Evolutionary conservation across 2,329 filamentous ascomycete genomes (phyloP).

Genomic region (Paramyrothecium sp.): DNA sequence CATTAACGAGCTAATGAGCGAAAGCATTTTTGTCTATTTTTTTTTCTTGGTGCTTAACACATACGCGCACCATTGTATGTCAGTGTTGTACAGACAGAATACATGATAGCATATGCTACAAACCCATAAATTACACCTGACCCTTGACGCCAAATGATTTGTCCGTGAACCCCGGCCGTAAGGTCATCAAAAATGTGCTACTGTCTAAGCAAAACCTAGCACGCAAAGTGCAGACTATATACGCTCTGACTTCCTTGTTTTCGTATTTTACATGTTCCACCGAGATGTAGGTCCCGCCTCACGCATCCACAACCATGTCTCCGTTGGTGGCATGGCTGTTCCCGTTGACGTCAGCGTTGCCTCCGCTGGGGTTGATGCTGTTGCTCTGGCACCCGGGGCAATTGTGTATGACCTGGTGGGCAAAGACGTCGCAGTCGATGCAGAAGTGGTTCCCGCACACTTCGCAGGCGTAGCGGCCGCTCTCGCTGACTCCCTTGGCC

Average conservation of each 20-base stretch:
- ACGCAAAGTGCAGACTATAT: too few species aligned
- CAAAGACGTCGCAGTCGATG: constrained; percentile 96
- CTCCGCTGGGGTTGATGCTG: constrained; percentile 12
- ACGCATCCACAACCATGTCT: constrained; percentile 45
- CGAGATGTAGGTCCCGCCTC: neutral
- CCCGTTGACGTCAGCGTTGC: constrained; percentile 25
- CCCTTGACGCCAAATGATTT: too few species aligned
- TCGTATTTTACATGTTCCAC: too few species aligned
- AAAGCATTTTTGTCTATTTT: neutral
- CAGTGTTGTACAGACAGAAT: neutral
- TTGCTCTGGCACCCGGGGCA: constrained; percentile 82
- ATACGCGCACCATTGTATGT: neutral
- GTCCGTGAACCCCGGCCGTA: too few species aligned
- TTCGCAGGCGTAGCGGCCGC: constrained; percentile 82
- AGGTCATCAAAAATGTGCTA: too few species aligned
- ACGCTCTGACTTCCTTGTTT: too few species aligned
- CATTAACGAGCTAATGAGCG: neutral
- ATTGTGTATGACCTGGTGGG: constrained; percentile 92
- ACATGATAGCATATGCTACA: too few species aligned
- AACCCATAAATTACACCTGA: too few species aligned
- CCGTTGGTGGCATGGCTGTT: constrained; percentile 30
- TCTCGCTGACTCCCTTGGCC: constrained; percentile 74
- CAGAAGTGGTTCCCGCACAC: constrained; percentile 92
- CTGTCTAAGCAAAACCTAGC: too few species aligned
- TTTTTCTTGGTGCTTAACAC: neutral